Evolutionary conservation across 2,329 filamentous ascomycete genomes (phyloP), one percentile per base, ranked within the genome.

Genomic region (Periconia sp.): DNA sequence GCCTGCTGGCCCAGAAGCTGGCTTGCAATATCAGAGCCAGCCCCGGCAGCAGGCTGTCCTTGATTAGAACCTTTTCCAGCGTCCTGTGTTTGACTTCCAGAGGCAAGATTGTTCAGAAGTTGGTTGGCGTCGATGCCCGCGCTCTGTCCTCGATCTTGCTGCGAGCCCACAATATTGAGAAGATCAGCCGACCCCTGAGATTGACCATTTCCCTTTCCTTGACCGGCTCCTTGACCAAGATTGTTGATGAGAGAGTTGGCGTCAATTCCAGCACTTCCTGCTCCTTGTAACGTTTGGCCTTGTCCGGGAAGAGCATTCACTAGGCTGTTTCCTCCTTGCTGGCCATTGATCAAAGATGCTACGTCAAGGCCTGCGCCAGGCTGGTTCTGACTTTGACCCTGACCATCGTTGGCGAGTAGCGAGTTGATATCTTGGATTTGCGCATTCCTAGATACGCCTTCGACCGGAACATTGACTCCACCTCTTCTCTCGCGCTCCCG

Each of bases 1-100:
- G 33, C 11, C 56, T 42, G 56, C 47, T 53, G 61, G 50, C 61
- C 58, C n/a, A 60, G 53, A 37, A 61, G 53, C 49, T 66, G 58
- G 20, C 63, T 64, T 14, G 59, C 56, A 23, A 64, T 47, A 45
- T 56, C 56, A 33, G 51, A 57, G 9, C 45, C 61, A n/a, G 13
- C 15, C 15, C 15, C 11, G 11, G 5, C 11, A 37, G 15, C 10
- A 37, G 59, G 51, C 20, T 35, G 52, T 33, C 46, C 27, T 37
- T 57, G 27, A 10, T 31, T 13, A 17, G 50, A 23, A 45, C 47
- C 33, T 40, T 48, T 11, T 47, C 37, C 47, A 31, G 37, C 27
- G 23, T 30, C 51, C 44, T 57, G 49, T 44, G 35, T 40, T 31
- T 53, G 43, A 13, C 18, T 40, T 30, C n/a, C 27, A 15, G 41